Conservation (phyloP, 2,329 filamentous ascomycete genomes). For the Cytospora chrysosperma region DNA sequence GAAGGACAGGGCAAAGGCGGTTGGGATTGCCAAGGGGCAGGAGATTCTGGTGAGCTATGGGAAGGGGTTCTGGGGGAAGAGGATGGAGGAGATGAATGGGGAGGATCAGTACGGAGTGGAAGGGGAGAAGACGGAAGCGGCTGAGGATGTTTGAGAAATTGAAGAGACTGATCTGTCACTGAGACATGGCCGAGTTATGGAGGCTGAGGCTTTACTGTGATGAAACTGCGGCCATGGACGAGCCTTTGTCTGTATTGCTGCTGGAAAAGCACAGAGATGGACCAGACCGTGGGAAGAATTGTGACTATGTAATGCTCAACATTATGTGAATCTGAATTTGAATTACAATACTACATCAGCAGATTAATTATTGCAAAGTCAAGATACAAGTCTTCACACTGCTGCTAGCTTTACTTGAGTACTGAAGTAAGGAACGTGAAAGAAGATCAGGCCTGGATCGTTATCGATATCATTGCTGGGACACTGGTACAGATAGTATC, state of each 20-base stretch:
- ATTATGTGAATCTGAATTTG: too few relatives aligned
- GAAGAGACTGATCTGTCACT: not conserved
- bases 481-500: not conserved
- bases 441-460: not conserved
- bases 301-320: too few relatives aligned
- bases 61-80: constrained; percentile 63
- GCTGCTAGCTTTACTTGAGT: too few relatives aligned
- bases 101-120: not conserved
- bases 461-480: not conserved
- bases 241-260: not conserved
- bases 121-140: not conserved
- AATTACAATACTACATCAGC: too few relatives aligned
- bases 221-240: not conserved
- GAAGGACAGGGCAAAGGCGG: constrained; percentile 27
- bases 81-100: constrained; percentile 36
- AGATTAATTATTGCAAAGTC: too few relatives aligned
- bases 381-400: too few relatives aligned
- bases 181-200: too few relatives aligned
- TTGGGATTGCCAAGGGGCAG: constrained; percentile 54
- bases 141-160: not conserved
- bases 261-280: not conserved
- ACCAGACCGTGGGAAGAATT: not conserved
- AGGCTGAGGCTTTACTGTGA: not conserved
- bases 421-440: too few relatives aligned
- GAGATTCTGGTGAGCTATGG: constrained; percentile 68